Evolutionary conservation across 768 basidiomycete genomes (phyloP).

Genomic region (Serendipita indica): DNA sequence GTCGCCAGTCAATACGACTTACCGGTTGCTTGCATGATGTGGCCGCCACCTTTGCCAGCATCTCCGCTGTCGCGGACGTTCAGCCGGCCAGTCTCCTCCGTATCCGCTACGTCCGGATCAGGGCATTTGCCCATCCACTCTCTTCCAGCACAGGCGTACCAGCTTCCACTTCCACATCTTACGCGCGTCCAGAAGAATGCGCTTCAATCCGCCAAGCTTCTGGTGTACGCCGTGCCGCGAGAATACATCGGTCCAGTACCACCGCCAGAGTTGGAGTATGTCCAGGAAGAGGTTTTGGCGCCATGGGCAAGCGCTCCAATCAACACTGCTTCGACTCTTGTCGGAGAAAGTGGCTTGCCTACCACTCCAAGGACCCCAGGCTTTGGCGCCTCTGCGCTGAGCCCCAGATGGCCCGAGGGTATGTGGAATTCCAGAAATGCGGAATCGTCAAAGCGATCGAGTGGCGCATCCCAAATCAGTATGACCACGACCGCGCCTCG

Average conservation of each 20-base stretch:
- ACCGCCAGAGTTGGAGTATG: background rate
- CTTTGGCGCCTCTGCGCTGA: background rate
- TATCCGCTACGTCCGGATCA: background rate
- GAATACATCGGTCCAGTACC: background rate
- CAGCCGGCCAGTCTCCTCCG: background rate
- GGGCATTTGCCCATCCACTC: background rate
- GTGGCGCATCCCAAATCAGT: background rate
- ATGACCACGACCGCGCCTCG: background rate
- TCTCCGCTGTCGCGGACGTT: background rate
- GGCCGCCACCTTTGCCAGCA: background rate
- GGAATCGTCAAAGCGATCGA: background rate
- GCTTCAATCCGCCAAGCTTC: background rate
- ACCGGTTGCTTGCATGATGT: slow-evolving; percentile 3
- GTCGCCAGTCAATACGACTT: background rate
- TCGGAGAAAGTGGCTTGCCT: background rate
- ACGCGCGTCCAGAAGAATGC: background rate
- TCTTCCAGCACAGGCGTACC: background rate
- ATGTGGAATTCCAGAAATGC: background rate
- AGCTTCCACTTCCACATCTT: background rate
- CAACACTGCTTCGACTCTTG: background rate
- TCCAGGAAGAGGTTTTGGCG: background rate
- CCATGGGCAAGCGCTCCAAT: background rate
- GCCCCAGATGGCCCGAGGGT: background rate
- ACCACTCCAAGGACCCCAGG: background rate
- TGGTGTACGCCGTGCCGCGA: slow-evolving; percentile 2